phyloP scores from a whole-genome alignment of 495 filamentous ascomycete species.

The Sabuloglossum arenarium region DNA sequence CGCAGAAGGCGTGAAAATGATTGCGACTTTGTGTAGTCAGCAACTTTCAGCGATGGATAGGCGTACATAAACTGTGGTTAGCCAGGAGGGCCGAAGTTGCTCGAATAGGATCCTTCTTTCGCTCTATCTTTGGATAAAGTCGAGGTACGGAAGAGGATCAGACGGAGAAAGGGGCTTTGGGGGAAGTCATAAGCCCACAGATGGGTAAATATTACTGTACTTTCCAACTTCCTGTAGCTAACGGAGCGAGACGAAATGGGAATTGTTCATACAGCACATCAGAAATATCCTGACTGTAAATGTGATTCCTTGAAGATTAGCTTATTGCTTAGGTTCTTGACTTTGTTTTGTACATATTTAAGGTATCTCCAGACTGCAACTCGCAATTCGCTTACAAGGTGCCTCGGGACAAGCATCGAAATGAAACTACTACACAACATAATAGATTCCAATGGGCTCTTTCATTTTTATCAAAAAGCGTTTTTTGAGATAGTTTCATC shows the following conservation, averaged over 20 bases:
- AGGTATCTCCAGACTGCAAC: no score
- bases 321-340: no score
- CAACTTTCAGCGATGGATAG: background rate
- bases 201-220: background rate
- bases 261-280: background rate
- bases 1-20: background rate
- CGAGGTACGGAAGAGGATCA: background rate
- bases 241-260: background rate
- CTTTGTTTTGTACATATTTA: no score
- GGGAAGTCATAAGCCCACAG: background rate
- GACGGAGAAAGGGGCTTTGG: background rate
- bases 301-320: no score
- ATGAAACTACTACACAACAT: no score
- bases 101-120: background rate
- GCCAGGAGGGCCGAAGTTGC: background rate
- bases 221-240: background rate
- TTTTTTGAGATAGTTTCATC: no score
- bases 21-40: background rate
- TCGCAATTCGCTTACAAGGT: no score
- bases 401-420: no score
- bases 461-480: no score
- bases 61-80: background rate
- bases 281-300: no score
- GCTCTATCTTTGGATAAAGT: background rate
- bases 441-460: no score